A percentile compares a stretch with the other conserved stretches of the same genome.
Conservation (phyloP, 805 yeast species). For the Isabelozyma heimii region DNA sequence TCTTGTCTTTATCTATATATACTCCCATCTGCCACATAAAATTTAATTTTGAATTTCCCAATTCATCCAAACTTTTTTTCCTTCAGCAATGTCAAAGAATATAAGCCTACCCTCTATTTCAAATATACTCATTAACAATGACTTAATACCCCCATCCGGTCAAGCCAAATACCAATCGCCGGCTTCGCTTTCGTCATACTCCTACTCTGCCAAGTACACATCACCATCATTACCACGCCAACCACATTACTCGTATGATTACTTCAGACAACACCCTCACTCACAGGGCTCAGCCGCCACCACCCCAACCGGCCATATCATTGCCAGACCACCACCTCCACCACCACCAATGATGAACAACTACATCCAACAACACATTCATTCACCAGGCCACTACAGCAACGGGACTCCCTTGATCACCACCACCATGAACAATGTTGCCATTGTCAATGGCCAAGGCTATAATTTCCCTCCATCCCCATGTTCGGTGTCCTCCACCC, state of each 20-base stretch:
- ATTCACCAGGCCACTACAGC: neutral
- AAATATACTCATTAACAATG: slow-evolving; percentile 25
- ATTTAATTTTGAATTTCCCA: neutral
- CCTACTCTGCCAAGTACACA: neutral
- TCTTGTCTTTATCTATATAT: neutral
- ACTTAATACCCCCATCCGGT: slow-evolving; percentile 3
- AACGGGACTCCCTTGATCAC: slow-evolving; percentile 2
- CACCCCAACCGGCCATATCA: neutral
- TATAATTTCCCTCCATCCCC: neutral
- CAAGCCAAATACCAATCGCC: slow-evolving; percentile 1
- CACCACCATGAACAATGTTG: slow-evolving; percentile 2
- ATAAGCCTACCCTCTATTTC: slow-evolving; percentile 42
- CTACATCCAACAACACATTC: neutral
- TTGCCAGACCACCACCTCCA: neutral
- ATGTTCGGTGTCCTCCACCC: neutral
- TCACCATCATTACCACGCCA: slow-evolving; percentile 3
- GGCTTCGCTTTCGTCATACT: neutral
- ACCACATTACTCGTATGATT: slow-evolving; percentile 4
- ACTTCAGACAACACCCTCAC: slow-evolving; percentile 3
- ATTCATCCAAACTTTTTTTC: neutral
- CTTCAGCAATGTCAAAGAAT: slow-evolving; percentile 3
- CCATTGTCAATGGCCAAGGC: neutral
- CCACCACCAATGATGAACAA: neutral
- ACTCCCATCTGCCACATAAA: neutral
- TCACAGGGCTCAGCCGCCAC: neutral